Evolutionary conservation across 495 filamentous ascomycete genomes (phyloP).

Genomic region (Trypethelium eluteriae): DNA sequence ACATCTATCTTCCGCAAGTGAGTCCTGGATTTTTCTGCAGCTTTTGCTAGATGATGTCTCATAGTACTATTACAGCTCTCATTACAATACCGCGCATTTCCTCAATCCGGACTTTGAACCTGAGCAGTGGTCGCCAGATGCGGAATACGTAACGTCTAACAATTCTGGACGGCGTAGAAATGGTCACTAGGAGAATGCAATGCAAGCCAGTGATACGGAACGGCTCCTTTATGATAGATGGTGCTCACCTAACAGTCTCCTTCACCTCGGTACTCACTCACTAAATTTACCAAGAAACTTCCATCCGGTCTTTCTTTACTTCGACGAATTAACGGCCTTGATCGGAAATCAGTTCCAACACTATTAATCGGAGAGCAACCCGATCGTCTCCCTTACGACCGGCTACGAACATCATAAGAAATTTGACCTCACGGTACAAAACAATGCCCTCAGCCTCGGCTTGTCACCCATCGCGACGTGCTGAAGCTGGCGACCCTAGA

Average conservation of each 20-base stretch:
- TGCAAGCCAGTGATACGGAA: background rate
- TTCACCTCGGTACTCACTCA: too few relatives aligned
- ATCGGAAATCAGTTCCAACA: background rate
- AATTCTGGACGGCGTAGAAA: conserved; percentile 1
- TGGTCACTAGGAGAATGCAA: background rate
- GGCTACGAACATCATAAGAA: conserved; percentile 6
- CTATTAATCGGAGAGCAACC: background rate
- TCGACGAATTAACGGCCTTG: conserved; percentile 1
- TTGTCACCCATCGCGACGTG: background rate
- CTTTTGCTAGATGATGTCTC: conserved; percentile 9
- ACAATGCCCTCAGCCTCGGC: background rate
- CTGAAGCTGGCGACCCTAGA: background rate
- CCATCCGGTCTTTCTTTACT: background rate
- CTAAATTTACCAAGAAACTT: background rate
- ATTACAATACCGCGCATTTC: conserved; percentile 39
- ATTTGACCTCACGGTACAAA: background rate
- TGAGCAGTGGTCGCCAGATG: conserved; percentile 36
- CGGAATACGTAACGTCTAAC: conserved; percentile 29
- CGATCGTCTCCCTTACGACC: background rate
- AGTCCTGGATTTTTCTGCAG: conserved; percentile 15
- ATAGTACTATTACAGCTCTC: conserved; percentile 26
- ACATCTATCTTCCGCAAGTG: conserved; percentile 37
- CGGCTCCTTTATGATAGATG: background rate
- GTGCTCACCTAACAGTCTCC: background rate
- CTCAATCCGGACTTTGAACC: conserved; percentile 38